Percentiles rank a stretch among this genome's conserved stretches.
Conservation (phyloP, 2,329 filamentous ascomycete species). For the Alternaria incomplexa region DNA sequence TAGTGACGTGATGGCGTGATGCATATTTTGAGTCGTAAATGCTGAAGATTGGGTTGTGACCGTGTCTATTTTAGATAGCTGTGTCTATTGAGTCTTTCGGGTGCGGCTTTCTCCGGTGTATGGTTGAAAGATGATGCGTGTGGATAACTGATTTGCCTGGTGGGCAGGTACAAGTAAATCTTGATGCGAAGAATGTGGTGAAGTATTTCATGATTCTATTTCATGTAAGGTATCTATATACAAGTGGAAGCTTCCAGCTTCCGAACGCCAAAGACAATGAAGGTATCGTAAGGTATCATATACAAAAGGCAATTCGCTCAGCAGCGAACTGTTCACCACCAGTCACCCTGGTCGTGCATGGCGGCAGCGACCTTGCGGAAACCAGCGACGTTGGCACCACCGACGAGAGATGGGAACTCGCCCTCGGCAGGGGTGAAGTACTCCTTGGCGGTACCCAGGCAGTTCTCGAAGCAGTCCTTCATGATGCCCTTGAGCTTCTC, state of each 20-base stretch:
- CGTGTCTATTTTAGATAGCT: neutral
- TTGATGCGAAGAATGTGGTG: too few relatives aligned
- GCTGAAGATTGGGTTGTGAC: neutral
- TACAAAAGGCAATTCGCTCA: conserved; percentile 21
- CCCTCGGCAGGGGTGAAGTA: conserved; percentile 81
- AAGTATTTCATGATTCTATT: conserved; percentile 12
- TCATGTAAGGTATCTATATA: conserved; percentile 31
- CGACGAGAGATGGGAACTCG: conserved; percentile 87
- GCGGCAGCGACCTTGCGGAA: conserved; percentile 95
- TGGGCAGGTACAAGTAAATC: too few relatives aligned
- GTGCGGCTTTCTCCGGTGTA: neutral
- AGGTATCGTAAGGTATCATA: conserved; percentile 36
- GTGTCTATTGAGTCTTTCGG: too few relatives aligned
- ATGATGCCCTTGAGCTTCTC: conserved; percentile 91
- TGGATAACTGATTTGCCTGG: neutral
- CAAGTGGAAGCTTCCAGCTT: conserved; percentile 11
- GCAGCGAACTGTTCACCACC: conserved; percentile 61
- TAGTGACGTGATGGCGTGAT: neutral
- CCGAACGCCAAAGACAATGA: conserved; percentile 26
- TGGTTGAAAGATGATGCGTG: neutral
- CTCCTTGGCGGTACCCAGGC: conserved; percentile 85
- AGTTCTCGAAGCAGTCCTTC: conserved; percentile 90
- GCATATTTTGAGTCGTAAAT: neutral
- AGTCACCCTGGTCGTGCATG: conserved; percentile 97
- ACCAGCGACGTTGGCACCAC: conserved; percentile 95